Percentiles rank a stretch among this genome's conserved stretches.
phyloP scores from a whole-genome alignment of 148 eudicot species.

The Camellia granthamiana region DNA sequence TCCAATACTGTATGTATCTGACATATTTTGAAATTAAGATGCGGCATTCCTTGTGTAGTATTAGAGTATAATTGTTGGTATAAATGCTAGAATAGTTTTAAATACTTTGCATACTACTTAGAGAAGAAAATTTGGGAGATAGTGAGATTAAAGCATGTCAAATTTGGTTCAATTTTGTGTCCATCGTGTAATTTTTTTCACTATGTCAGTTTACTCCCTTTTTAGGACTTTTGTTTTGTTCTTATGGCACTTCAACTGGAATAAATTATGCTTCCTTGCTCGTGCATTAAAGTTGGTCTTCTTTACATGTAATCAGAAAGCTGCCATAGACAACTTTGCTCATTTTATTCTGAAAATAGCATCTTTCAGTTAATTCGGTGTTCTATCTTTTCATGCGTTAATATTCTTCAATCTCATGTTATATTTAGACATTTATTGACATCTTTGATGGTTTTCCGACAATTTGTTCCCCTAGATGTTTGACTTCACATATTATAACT shows the following conservation, averaged over 20 bases:
- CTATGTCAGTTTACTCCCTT: neutral
- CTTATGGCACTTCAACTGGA: neutral
- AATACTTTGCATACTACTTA: too few relatives aligned
- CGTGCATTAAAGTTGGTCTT: neutral
- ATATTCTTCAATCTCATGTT: neutral
- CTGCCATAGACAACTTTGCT: neutral
- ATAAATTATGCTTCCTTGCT: neutral
- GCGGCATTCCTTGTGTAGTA: too few relatives aligned
- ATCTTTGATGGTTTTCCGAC: neutral
- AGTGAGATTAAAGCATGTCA: too few relatives aligned
- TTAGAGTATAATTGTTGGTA: too few relatives aligned
- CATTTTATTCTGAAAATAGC: neutral
- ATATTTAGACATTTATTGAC: neutral
- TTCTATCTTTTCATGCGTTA: neutral
- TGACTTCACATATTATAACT: conserved; percentile 9
- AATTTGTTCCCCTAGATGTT: neutral
- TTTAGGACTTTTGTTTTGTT: neutral
- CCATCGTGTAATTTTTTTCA: neutral
- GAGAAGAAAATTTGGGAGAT: too few relatives aligned
- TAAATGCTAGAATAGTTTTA: too few relatives aligned
- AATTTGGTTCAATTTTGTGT: neutral
- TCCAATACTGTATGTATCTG: too few relatives aligned
- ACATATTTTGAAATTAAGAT: too few relatives aligned
- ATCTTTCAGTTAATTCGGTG: neutral
- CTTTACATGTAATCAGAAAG: neutral